Percentiles rank a stretch among this genome's conserved stretches.
Conservation (phyloP, 805 yeast species). For the Wickerhamomyces mucosus region DNA sequence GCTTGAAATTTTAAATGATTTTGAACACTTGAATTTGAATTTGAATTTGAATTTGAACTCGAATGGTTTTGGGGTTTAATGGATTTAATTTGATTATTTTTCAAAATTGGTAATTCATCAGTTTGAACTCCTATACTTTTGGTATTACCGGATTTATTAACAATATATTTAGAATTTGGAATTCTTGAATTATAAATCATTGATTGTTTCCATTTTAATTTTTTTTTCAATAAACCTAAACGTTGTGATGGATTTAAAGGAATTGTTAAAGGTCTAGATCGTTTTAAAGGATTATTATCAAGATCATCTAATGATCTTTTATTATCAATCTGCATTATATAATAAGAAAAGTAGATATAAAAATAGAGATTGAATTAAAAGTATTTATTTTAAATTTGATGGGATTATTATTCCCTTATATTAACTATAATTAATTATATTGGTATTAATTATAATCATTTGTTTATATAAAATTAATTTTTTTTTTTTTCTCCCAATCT, state of each 20-base stretch:
- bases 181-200: slow-evolving; percentile 13
- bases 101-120: not conserved
- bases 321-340: not conserved
- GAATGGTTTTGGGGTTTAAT: not conserved
- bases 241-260: slow-evolving; percentile 18
- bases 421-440: too few species aligned
- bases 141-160: not conserved
- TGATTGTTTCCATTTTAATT: slow-evolving; percentile 20
- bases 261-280: slow-evolving; percentile 28
- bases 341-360: not conserved
- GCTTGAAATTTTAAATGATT: not conserved
- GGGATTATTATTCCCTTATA: slow-evolving; percentile 1
- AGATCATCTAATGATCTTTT: not conserved
- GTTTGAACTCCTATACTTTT: not conserved
- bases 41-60: not conserved
- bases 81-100: not conserved
- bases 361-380: not conserved
- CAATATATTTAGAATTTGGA: not conserved
- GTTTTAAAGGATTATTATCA: too few species aligned
- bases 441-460: not conserved
- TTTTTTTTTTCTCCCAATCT: slow-evolving; percentile 2
- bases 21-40: not conserved
- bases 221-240: slow-evolving; percentile 17
- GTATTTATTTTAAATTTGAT: not conserved
- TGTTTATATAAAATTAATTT: not conserved